Percentiles rank a stretch among this genome's conserved stretches.
Conservation (phyloP, 768 basidiomycete genomes). For the Calocybe cyanea region DNA sequence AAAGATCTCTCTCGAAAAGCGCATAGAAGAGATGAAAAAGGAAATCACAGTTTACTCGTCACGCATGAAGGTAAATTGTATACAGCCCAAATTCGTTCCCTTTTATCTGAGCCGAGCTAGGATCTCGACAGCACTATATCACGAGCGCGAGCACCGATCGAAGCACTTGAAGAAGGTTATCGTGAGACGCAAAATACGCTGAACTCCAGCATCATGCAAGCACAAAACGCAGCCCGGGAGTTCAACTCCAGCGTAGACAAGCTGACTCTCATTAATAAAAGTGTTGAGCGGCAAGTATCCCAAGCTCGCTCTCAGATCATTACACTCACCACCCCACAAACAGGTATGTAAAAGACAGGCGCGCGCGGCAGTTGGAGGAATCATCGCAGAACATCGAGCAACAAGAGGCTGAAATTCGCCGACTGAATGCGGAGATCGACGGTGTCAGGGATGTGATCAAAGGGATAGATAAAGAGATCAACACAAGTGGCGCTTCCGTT, state of each 20-base stretch:
- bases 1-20: slow-evolving; percentile 50
- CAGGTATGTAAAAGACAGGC: slow-evolving; percentile 75
- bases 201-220: slow-evolving; percentile 43
- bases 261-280: slow-evolving; percentile 55
- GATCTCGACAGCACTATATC: slow-evolving; percentile 58
- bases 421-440: slow-evolving; percentile 35
- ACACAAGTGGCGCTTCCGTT: slow-evolving; percentile 64
- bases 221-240: slow-evolving; percentile 58
- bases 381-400: slow-evolving; percentile 51
- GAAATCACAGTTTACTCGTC: slow-evolving; percentile 44
- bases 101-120: slow-evolving; percentile 30
- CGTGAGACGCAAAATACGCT: slow-evolving; percentile 46
- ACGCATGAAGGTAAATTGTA: slow-evolving; percentile 46
- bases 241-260: slow-evolving; percentile 62
- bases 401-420: slow-evolving; percentile 32
- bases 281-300: slow-evolving; percentile 55
- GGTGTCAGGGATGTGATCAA: slow-evolving; percentile 40
- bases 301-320: background rate
- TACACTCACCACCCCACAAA: background rate
- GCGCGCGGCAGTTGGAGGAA: slow-evolving; percentile 56
- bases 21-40: slow-evolving; percentile 53
- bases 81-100: background rate
- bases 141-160: slow-evolving; percentile 63
- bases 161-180: slow-evolving; percentile 55
- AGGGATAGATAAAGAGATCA: slow-evolving; percentile 73